These are phyloP conservation scores for Xerocomellus intermedius DNA, from an alignment of 768 basidiomycete species.

Conservation along the genomic window DNA sequence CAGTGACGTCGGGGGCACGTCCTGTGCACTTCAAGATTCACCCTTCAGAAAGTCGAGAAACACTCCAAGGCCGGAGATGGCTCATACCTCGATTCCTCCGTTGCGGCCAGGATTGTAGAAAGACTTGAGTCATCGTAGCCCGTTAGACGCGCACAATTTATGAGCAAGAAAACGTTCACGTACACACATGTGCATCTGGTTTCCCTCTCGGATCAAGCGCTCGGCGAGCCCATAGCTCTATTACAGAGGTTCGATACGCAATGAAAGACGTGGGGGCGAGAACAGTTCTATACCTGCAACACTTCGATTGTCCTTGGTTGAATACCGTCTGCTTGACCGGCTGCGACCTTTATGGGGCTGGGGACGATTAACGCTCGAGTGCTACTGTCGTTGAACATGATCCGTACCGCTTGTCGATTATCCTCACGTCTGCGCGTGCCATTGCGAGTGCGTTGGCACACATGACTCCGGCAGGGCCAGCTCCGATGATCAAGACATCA, in stretches of 20 bases:
- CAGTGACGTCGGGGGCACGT: slow-evolving; percentile 59
- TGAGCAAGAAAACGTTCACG: slow-evolving; percentile 17
- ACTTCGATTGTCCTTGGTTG: slow-evolving; percentile 56
- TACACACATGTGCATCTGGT: slow-evolving; percentile 70
- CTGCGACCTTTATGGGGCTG: slow-evolving; percentile 42
- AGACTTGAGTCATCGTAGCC: slow-evolving; percentile 41
- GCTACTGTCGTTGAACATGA: not conserved
- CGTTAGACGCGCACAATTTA: not conserved
- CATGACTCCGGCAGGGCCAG: slow-evolving; percentile 63
- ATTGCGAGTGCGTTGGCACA: slow-evolving; percentile 53
- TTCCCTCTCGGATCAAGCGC: slow-evolving; percentile 58
- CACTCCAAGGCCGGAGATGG: not conserved
- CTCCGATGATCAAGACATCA: slow-evolving; percentile 50
- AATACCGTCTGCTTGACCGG: slow-evolving; percentile 57
- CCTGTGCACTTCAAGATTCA: slow-evolving; percentile 49
- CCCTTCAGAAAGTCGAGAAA: not conserved
- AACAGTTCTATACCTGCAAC: slow-evolving; percentile 37
- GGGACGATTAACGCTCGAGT: not conserved
- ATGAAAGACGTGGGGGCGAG: not conserved
- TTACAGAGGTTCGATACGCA: not conserved
- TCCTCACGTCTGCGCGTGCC: slow-evolving; percentile 44
- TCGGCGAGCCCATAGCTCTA: slow-evolving; percentile 80
- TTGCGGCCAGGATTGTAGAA: slow-evolving; percentile 67
- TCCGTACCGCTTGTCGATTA: slow-evolving; percentile 46
- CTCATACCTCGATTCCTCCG: slow-evolving; percentile 60